Evolutionary conservation across 2,329 filamentous ascomycete genomes (phyloP), one percentile per base, ranked within the genome.

Genomic region (Leptographium radiaticola): DNA sequence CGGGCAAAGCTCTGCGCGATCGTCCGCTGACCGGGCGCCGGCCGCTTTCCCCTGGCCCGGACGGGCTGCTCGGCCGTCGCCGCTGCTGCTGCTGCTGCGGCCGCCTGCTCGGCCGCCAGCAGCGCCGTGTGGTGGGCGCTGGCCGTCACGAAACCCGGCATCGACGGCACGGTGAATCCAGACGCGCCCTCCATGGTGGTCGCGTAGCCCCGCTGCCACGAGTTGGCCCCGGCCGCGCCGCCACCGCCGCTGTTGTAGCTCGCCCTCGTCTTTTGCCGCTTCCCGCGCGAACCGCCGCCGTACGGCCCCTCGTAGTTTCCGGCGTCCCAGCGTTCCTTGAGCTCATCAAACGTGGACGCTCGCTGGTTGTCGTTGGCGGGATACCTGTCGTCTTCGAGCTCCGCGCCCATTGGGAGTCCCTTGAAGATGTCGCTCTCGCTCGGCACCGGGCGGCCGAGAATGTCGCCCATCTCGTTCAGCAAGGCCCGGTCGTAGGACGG

Each of bases 391-490:
- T 93, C 88, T 61, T 87, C 81, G 0, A 73, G 70, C 45, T 70
- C 74, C 54, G 76, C 76, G 67, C 83, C 74, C 25, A 67, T 63
- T 0, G 76, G 74, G 43, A 82, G 68, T 7, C 67, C 66, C 51
- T 75, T 72, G 51, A 76, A 75, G 47, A 89, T 75, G 34, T 70
- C 66, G 49, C 74, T 67, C 50, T 78, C 70, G 1, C 74, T 67
- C 11, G 87, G 85, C 39, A 80, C 75, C 1, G 73, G 66, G 55
- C 87, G 77, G 8, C 77, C 69, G 6, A 96, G 70, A 18, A 95
- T 91, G 49, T 75, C 80, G 6, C 86, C 84, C 9, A 93, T 77
- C 34, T 80, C 78, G 42, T 76, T 73, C 12, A 93, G 73, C 1
- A 81, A 73, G 1, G 72, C 70, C 38, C 78, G 74, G 39, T 83